phyloP scores from a whole-genome alignment of 2,329 filamentous ascomycete species.

The Fusarium camptoceras region DNA sequence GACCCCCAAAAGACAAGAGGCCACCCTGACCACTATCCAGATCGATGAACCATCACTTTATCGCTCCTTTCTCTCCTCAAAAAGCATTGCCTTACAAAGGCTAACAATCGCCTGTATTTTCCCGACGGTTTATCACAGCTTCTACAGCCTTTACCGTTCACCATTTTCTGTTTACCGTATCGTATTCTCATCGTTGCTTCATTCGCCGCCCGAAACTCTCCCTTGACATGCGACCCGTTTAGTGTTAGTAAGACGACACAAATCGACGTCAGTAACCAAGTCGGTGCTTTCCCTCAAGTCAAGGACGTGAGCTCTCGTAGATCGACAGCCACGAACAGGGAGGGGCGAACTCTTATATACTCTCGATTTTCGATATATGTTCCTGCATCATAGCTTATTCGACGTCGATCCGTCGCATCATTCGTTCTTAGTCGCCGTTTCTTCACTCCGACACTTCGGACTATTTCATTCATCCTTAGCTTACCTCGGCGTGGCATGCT shows the following conservation, averaged over 20 bases:
- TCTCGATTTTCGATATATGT: constrained; percentile 18
- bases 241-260: constrained; percentile 41
- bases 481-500: constrained; percentile 45
- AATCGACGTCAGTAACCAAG: constrained; percentile 40
- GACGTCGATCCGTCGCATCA: constrained; percentile 12
- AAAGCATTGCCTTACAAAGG: constrained; percentile 1
- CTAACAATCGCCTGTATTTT: neutral
- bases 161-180: neutral
- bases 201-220: constrained; percentile 1
- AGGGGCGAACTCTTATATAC: constrained; percentile 9
- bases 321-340: constrained; percentile 23
- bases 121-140: neutral
- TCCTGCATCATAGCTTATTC: constrained; percentile 1
- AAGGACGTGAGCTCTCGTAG: constrained; percentile 22
- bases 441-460: constrained; percentile 16
- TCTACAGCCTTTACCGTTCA: neutral
- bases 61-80: constrained; percentile 13
- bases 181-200: neutral
- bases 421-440: constrained; percentile 7
- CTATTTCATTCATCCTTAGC: constrained; percentile 19
- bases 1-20: constrained; percentile 39
- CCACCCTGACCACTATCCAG: constrained; percentile 42
- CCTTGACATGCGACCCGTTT: constrained; percentile 38
- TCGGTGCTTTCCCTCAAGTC: constrained; percentile 27
- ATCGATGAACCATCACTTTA: constrained; percentile 34